Percentiles rank a stretch among this genome's conserved stretches.
These are phyloP conservation scores for Globisporangium paroecandrum DNA, from an alignment of 352 stramenopile genomes.

Conservation along the genomic window DNA sequence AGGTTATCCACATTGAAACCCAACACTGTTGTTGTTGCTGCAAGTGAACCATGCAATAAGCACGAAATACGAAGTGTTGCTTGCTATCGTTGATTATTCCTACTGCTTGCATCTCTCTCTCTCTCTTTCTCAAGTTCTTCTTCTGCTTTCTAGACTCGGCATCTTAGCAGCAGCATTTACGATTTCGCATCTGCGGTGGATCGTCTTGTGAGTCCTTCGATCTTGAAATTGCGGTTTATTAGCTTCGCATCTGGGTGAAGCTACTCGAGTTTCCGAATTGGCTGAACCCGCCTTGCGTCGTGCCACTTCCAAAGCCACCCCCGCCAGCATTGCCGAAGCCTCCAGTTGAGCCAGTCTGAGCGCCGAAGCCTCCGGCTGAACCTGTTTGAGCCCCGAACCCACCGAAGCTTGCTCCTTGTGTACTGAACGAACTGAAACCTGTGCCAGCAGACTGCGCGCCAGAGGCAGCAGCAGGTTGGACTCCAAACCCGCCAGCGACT, in stretches of 20 bases:
- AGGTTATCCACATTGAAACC: no score
- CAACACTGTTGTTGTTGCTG: background rate
- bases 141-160: background rate
- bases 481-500: constrained; percentile 6
- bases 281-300: constrained; percentile 22
- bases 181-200: background rate
- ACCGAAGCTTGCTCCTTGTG: constrained; percentile 36
- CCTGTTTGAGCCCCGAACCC: constrained; percentile 28
- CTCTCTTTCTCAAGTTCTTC: background rate
- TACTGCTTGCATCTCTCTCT: background rate
- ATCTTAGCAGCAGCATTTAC: background rate
- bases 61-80: background rate
- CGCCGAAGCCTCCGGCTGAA: constrained; percentile 25
- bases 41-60: background rate
- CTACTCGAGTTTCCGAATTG: constrained; percentile 50
- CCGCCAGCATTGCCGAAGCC: constrained; percentile 18
- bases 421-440: constrained; percentile 44
- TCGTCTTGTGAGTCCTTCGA: background rate
- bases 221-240: background rate
- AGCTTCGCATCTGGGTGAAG: constrained; percentile 35
- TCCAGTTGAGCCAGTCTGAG: constrained; percentile 12
- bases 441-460: constrained; percentile 19
- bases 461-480: constrained; percentile 12
- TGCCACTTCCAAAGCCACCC: constrained; percentile 17
- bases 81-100: background rate